Evolutionary conservation across 495 filamentous ascomycete genomes (phyloP).

Genomic region (Collariella sp.): DNA sequence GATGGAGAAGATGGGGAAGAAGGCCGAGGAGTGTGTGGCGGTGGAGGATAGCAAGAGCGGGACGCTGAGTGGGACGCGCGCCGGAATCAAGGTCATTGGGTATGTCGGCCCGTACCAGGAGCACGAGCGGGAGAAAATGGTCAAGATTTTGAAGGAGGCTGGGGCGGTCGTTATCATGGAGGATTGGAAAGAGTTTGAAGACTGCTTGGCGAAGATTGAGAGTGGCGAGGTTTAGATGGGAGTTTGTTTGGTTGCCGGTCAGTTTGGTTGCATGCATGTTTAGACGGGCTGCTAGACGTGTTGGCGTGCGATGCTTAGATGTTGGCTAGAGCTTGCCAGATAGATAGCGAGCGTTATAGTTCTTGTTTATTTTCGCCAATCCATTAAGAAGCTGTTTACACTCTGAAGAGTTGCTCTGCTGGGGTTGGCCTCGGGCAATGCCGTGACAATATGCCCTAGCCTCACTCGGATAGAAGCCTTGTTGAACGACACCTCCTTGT

Average conservation of each 20-base stretch:
- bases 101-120: slow-evolving; percentile 78
- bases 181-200: slow-evolving; percentile 74
- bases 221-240: slow-evolving; percentile 19
- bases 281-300: not conserved
- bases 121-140: slow-evolving; percentile 67
- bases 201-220: slow-evolving; percentile 60
- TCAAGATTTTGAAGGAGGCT: slow-evolving; percentile 54
- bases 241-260: not conserved
- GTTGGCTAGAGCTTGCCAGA: not conserved
- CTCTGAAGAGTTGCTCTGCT: slow-evolving; percentile 73
- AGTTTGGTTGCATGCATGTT: not conserved
- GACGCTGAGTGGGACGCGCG: slow-evolving; percentile 67
- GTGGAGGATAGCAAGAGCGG: slow-evolving; percentile 90
- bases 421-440: slow-evolving; percentile 67
- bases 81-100: slow-evolving; percentile 73
- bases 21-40: slow-evolving; percentile 66
- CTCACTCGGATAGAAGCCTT: slow-evolving; percentile 71
- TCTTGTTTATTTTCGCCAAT: slow-evolving; percentile 27
- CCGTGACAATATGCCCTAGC: slow-evolving; percentile 68
- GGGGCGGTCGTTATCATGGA: slow-evolving; percentile 73
- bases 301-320: not conserved
- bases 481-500: slow-evolving; percentile 37
- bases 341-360: not conserved
- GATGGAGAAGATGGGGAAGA: slow-evolving; percentile 64
- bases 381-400: slow-evolving; percentile 83